Conservation (phyloP, 2,329 filamentous ascomycete genomes). For the Colletotrichum karsti region DNA sequence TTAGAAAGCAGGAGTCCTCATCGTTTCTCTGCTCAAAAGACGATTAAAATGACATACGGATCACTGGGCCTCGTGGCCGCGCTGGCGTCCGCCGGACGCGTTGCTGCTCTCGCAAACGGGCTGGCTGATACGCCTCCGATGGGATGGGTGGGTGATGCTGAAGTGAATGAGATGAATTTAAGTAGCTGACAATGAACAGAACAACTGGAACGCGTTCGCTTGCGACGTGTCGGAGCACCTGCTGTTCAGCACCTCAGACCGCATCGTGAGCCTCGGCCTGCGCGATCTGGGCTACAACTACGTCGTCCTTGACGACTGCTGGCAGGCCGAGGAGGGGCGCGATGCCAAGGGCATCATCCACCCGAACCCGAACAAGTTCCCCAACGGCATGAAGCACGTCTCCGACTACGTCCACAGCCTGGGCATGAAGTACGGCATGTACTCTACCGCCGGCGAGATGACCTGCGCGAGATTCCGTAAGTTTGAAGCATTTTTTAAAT, state of each 20-base stretch:
- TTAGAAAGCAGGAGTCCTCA: background rate
- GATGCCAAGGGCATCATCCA: conserved; percentile 36
- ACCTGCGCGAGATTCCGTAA: conserved; percentile 57
- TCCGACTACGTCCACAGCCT: conserved; percentile 43
- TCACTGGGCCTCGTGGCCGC: conserved; percentile 11
- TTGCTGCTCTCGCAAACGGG: conserved; percentile 29
- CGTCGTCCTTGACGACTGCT: conserved; percentile 45
- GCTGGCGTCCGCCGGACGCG: conserved; percentile 16
- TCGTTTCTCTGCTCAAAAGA: background rate
- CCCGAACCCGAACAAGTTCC: conserved; percentile 43
- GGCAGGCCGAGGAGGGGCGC: conserved; percentile 38
- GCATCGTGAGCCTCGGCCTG: conserved; percentile 35
- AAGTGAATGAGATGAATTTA: fast-evolving
- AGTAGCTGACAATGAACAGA: background rate
- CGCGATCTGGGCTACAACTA: conserved; percentile 39
- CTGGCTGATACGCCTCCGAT: conserved; percentile 31
- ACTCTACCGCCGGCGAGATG: conserved; percentile 50
- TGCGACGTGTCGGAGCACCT: conserved; percentile 29
- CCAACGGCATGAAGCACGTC: conserved; percentile 43
- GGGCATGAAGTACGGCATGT: conserved; percentile 48
- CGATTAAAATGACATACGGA: conserved; percentile 3
- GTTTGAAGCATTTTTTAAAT: background rate
- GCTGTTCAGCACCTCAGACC: conserved; percentile 31
- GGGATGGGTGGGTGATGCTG: conserved; percentile 30
- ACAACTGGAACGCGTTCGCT: conserved; percentile 26